Evolutionary conservation across 257 asterid species (phyloP).

Genomic region (Solanum sparsipilum): DNA sequence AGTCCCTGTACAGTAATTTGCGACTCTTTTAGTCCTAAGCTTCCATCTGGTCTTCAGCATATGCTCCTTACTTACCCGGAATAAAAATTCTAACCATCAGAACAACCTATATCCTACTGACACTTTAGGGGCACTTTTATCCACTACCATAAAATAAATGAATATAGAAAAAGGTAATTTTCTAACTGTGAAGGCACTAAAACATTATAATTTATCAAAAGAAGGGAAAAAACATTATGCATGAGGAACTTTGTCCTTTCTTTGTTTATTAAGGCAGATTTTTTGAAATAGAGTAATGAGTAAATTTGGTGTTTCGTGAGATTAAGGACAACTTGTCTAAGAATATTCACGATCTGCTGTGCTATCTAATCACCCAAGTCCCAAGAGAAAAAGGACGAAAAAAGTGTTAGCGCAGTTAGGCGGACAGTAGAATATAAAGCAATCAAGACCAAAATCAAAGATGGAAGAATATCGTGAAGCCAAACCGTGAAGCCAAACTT

Average conservation of each 20-base stretch:
- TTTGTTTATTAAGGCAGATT: no score
- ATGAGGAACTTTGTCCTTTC: not conserved
- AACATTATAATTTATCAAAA: not conserved
- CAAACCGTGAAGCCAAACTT: not conserved
- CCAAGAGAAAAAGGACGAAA: not conserved
- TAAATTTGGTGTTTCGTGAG: not conserved
- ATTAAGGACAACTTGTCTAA: not conserved
- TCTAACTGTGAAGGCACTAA: not conserved
- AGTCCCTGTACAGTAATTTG: not conserved
- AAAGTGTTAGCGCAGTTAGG: not conserved
- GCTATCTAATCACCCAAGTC: not conserved
- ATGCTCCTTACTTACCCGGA: not conserved
- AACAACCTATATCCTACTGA: not conserved
- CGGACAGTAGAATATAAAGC: not conserved
- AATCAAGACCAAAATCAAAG: not conserved
- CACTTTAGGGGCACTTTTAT: not conserved
- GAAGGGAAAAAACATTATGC: not conserved
- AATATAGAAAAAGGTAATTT: not conserved
- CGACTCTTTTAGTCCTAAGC: not conserved
- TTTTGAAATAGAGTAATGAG: no score
- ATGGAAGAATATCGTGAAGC: not conserved
- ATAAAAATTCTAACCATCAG: not conserved
- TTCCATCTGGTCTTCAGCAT: not conserved
- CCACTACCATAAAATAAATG: not conserved
- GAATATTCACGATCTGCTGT: not conserved